Percentiles rank a stretch among this genome's conserved stretches.
These are phyloP conservation scores for Phyllosticta paracitricarpa DNA, from an alignment of 2,329 filamentous ascomycete genomes.

Conservation along the genomic window DNA sequence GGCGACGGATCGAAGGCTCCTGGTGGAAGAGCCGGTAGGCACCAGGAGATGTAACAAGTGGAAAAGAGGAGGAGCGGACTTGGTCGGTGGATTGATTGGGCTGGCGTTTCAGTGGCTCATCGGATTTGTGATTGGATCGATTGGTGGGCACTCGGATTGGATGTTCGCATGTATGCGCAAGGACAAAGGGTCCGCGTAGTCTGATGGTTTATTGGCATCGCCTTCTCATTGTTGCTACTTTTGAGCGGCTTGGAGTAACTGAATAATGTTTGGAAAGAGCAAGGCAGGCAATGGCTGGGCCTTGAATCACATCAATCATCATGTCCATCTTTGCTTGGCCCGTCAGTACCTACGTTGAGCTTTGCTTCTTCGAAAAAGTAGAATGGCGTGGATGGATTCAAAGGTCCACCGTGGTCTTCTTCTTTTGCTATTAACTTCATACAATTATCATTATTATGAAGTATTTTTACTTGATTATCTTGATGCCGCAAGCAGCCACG, in stretches of 20 bases:
- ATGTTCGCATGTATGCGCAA: neutral
- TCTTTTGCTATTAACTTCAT: too few relatives aligned
- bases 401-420: too few relatives aligned
- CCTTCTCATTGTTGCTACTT: neutral
- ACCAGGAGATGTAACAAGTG: neutral
- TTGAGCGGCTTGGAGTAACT: constrained; percentile 16
- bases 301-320: constrained; percentile 7
- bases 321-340: neutral
- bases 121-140: neutral
- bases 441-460: too few relatives aligned
- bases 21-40: neutral
- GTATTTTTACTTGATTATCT: neutral
- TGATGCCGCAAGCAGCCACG: neutral
- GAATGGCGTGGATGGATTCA: too few relatives aligned
- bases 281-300: constrained; percentile 21
- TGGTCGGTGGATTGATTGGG: neutral
- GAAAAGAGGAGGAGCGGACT: neutral
- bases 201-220: neutral
- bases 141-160: neutral
- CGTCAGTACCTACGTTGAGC: too few relatives aligned
- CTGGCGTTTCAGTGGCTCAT: neutral
- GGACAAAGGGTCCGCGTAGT: neutral
- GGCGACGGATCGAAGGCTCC: neutral
- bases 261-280: constrained; percentile 24
- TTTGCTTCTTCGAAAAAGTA: too few relatives aligned